A percentile compares a stretch with the other conserved stretches of the same genome.
Evolutionary conservation across 2,329 filamentous ascomycete genomes (phyloP).

Genomic region (Cercospora sojina): DNA sequence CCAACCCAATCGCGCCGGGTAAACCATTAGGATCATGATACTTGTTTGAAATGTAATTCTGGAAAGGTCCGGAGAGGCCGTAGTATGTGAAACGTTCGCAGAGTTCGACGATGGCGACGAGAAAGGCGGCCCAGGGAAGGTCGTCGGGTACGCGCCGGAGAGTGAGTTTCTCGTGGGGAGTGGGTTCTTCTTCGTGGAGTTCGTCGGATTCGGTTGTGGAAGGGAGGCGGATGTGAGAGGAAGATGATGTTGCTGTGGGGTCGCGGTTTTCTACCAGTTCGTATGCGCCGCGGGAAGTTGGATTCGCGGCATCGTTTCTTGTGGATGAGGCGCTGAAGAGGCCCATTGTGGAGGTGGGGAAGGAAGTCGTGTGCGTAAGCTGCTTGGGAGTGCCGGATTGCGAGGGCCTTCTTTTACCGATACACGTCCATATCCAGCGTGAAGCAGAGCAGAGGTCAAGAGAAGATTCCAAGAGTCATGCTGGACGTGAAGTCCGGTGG

Average conservation of each 20-base stretch:
- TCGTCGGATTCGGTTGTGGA: not conserved
- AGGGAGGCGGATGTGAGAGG: not conserved
- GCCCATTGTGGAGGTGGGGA: conserved; percentile 13
- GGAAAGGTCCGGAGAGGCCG: conserved; percentile 39
- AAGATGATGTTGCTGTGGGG: not conserved
- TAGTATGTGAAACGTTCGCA: conserved; percentile 33
- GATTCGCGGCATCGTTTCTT: not conserved
- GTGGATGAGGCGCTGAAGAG: conserved; percentile 12
- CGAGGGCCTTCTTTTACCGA: not conserved
- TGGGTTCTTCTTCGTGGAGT: conserved; percentile 33
- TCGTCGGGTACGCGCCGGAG: conserved; percentile 47
- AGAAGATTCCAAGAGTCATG: not conserved
- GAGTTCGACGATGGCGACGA: conserved; percentile 26
- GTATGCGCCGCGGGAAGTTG: conserved; percentile 21
- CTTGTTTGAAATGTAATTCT: conserved; percentile 49
- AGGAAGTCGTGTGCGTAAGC: not conserved
- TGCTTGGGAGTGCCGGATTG: not conserved
- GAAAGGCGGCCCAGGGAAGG: conserved; percentile 40
- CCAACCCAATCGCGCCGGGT: conserved; percentile 36
- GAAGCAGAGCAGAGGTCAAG: not conserved
- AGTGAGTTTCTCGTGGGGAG: conserved; percentile 43
- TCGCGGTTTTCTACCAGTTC: conserved; percentile 17
- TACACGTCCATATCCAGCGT: not conserved
- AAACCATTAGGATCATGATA: conserved; percentile 41
- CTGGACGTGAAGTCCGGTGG: not conserved